Evolutionary conservation across 805 yeast species (phyloP).

Genomic region (Candida suzukii): DNA sequence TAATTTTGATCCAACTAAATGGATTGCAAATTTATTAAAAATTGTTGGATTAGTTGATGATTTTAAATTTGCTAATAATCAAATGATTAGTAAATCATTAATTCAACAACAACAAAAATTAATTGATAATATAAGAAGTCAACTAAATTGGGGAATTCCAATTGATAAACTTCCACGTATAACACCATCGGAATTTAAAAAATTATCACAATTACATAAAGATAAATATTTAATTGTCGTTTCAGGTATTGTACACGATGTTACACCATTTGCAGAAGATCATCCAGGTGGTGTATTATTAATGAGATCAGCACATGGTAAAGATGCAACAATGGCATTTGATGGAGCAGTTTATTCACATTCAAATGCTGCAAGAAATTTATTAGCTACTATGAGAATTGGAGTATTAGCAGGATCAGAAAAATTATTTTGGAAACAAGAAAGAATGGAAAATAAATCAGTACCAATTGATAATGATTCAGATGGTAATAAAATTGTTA

Average conservation of each 20-base stretch:
- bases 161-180: constrained; percentile 76
- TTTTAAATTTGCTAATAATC: constrained; percentile 47
- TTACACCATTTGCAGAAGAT: constrained; percentile 81
- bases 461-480: constrained; percentile 49
- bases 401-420: constrained; percentile 83
- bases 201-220: constrained; percentile 25
- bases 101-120: constrained; percentile 80
- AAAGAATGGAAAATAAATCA: constrained; percentile 57
- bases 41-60: constrained; percentile 53
- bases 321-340: constrained; percentile 90
- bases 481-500: constrained; percentile 46
- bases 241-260: constrained; percentile 89
- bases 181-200: constrained; percentile 37
- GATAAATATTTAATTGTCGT: constrained; percentile 62
- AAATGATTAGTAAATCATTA: constrained; percentile 60
- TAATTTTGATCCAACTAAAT: constrained; percentile 84
- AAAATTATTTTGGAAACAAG: constrained; percentile 76
- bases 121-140: constrained; percentile 68
- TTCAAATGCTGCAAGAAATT: constrained; percentile 87
- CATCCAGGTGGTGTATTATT: constrained; percentile 92
- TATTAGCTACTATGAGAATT: constrained; percentile 88
- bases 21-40: constrained; percentile 50
- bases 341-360: constrained; percentile 93
- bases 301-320: constrained; percentile 75
- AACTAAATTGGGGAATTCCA: constrained; percentile 91